These are phyloP conservation scores for Elongisporangium prolatum DNA, from an alignment of 352 stramenopile genomes.

Conservation along the genomic window DNA sequence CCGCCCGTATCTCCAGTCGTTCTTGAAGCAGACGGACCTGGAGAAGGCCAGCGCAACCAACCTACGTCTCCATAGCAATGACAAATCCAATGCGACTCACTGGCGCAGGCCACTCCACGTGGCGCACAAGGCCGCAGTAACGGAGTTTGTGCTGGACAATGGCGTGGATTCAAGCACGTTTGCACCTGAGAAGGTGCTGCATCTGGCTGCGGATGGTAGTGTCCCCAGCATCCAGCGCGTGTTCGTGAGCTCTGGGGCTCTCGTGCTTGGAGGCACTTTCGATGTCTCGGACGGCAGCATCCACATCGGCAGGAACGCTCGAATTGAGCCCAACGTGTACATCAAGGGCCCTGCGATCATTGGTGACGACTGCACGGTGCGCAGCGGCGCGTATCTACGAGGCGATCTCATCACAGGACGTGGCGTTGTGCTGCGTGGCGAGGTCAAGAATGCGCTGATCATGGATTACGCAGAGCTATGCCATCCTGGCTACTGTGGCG, in stretches of 20 bases:
- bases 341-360: constrained; percentile 79
- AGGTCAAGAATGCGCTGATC: constrained; percentile 71
- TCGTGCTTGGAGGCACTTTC: constrained; percentile 58
- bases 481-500: constrained; percentile 69
- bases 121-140: background rate
- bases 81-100: too few species aligned
- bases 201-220: constrained; percentile 19
- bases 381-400: constrained; percentile 62
- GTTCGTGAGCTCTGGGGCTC: constrained; percentile 35
- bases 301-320: constrained; percentile 48
- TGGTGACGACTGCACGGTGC: constrained; percentile 49
- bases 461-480: constrained; percentile 70
- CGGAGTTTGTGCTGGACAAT: background rate
- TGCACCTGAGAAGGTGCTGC: constrained; percentile 51
- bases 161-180: constrained; percentile 48
- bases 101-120: too few species aligned
- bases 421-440: constrained; percentile 56
- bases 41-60: constrained; percentile 35
- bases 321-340: constrained; percentile 63
- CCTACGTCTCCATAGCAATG: constrained; percentile 1
- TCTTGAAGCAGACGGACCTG: constrained; percentile 19
- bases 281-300: constrained; percentile 71
- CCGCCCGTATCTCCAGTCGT: constrained; percentile 44
- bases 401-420: constrained; percentile 60
- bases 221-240: constrained; percentile 19